Base-by-base conservation (phyloP, 371 early-diverging fungal genomes). In the Lichtheimia ramosa region DNA sequence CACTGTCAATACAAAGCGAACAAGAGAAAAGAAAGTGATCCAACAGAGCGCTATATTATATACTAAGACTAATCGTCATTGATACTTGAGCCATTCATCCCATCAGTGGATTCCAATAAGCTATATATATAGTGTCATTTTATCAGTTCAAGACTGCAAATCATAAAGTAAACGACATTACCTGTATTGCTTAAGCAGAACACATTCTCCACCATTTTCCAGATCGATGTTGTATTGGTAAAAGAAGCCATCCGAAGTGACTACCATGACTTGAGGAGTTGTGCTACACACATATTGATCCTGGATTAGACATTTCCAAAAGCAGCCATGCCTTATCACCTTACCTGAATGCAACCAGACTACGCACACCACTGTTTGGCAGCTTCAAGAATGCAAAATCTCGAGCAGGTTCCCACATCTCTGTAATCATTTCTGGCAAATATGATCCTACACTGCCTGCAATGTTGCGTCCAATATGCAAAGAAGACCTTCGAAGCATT, bases 311-410 rank as follows among this genome's bases (percentile, higher is more conserved):
- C 34, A 34, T 34, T 34, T 4, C 10, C 34, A 10, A 10, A 34
- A 34, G 34, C 10, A 34, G 10, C 34, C 34, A 34, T 34, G n/a
- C 25, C 2, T 25, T 1, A 34, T 34, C 34, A 34, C 10, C 10
- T 15, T 73, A 88, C 88, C 77, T 86, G 81, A 97, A 63, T 12
- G 92, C 93, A 34, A 91, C 91, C 15, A 95, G 77, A 64, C 91
- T 94, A 63, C 88, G 90, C 15, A 87, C 83, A 58, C 92, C 89
- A 16, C 86, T 77, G 49, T 80, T 79, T 14, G 96, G 96, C 24
- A 97, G 74, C 68, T 95, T 96, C n/a, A 95, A 81, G 48, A 84
- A 89, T 3, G 96, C 97, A 76, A 96, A 97, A 71, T 98, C 96
- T 15, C 98, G 84, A 25, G 91, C 76, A 5, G 97, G 97, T 69